Percentiles rank a stretch among this genome's conserved stretches.
phyloP scores from a whole-genome alignment of 257 asterid genomes.

The Solanum sejunctum region DNA sequence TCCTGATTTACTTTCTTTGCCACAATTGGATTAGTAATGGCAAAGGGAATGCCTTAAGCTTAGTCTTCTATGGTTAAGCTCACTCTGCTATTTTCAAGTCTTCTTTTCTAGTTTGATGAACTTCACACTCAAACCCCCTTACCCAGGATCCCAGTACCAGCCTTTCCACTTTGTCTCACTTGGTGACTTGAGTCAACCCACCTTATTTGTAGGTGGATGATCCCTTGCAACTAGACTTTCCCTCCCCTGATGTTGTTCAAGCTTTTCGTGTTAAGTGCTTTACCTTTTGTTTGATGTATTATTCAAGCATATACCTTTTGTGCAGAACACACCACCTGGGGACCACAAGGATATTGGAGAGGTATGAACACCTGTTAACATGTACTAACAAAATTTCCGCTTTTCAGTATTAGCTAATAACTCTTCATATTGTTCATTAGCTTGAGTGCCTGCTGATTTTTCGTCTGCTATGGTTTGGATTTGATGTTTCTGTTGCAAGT shows the following conservation, averaged over 20 bases:
- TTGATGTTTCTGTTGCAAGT: not conserved
- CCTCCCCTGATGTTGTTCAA: not conserved
- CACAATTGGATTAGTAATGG: not conserved
- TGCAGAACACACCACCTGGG: slow-evolving; percentile 30
- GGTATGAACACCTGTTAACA: slow-evolving; percentile 21
- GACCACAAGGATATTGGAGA: slow-evolving; percentile 26
- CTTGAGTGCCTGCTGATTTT: not conserved
- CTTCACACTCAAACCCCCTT: not conserved
- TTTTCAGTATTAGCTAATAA: not conserved
- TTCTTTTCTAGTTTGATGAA: not conserved
- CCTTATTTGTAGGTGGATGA: not conserved
- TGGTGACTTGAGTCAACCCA: not conserved
- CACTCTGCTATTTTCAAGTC: not conserved
- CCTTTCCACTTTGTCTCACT: not conserved
- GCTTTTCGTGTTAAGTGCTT: not conserved
- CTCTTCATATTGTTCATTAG: not conserved
- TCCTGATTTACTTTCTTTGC: not conserved
- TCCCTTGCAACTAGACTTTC: not conserved
- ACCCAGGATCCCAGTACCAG: not conserved
- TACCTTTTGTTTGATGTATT: not conserved
- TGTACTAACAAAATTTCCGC: not conserved
- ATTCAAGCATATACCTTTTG: not conserved
- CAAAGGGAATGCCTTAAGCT: not conserved
- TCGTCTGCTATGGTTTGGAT: not conserved
- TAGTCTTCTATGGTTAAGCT: not conserved